Evolutionary conservation across 2,329 filamentous ascomycete species (phyloP).

Genomic region (Neonectria faginata): DNA sequence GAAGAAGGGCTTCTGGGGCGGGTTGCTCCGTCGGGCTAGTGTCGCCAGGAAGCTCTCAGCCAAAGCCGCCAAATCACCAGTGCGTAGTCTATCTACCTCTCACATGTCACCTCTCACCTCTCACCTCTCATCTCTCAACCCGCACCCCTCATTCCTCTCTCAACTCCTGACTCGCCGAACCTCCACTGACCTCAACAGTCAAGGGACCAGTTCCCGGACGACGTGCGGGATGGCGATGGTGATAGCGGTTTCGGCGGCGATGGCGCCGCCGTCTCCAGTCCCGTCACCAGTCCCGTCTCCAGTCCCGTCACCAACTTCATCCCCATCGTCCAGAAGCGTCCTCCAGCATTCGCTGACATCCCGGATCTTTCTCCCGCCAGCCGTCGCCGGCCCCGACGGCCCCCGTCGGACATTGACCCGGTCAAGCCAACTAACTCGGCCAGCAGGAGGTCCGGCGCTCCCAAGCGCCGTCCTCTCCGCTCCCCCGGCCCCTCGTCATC

Average conservation of each 20-base stretch:
- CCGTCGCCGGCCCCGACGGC: slow-evolving; percentile 58
- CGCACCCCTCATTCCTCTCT: not conserved
- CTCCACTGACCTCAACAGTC: slow-evolving; percentile 15
- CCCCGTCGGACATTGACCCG: slow-evolving; percentile 48
- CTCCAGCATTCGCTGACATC: slow-evolving; percentile 32
- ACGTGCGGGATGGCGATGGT: not conserved
- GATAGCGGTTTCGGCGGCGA: slow-evolving; percentile 34
- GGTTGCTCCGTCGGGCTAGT: slow-evolving; percentile 62
- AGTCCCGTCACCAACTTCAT: slow-evolving; percentile 55
- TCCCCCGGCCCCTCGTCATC: slow-evolving; percentile 55
- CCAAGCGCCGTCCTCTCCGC: slow-evolving; percentile 37
- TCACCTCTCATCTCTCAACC: not conserved
- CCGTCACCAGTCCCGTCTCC: slow-evolving; percentile 54
- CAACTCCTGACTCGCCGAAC: slow-evolving; percentile 3
- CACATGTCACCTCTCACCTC: slow-evolving; percentile 6
- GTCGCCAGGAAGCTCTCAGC: slow-evolving; percentile 47
- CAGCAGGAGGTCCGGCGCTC: slow-evolving; percentile 31
- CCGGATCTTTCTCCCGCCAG: slow-evolving; percentile 35
- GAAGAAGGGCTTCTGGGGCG: slow-evolving; percentile 60
- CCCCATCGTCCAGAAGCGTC: slow-evolving; percentile 35
- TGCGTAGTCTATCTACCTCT: slow-evolving; percentile 29
- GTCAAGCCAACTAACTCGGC: slow-evolving; percentile 30
- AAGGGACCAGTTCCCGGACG: slow-evolving; percentile 32
- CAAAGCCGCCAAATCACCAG: slow-evolving; percentile 34
- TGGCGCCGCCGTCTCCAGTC: slow-evolving; percentile 40